phyloP scores from a whole-genome alignment of 805 yeast genomes.

The Spathaspora girioi region DNA sequence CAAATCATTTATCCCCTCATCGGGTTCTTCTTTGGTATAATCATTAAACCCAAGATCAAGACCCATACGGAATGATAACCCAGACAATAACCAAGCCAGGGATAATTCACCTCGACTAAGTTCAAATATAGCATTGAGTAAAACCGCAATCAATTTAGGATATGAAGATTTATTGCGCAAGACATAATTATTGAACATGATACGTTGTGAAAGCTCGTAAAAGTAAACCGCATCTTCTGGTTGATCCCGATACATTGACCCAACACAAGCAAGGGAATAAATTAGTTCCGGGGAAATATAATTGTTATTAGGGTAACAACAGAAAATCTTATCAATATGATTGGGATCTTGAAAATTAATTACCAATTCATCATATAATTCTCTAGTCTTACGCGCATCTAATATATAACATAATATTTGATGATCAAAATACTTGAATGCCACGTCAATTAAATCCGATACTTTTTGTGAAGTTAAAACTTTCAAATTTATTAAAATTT shows the following conservation, averaged over 20 bases:
- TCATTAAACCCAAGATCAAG: conserved; percentile 4
- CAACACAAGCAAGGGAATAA: conserved; percentile 1
- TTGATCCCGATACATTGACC: background rate
- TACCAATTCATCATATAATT: background rate
- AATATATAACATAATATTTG: conserved; percentile 1
- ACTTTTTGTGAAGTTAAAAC: conserved; percentile 2
- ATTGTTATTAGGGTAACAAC: conserved; percentile 1
- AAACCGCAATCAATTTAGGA: background rate
- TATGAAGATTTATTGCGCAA: conserved; percentile 1
- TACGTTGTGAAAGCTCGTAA: background rate
- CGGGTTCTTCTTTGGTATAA: background rate
- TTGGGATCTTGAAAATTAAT: background rate
- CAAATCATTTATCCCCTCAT: background rate
- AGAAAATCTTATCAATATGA: background rate
- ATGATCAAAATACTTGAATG: background rate
- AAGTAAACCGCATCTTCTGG: conserved; percentile 1
- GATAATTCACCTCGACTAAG: conserved; percentile 4
- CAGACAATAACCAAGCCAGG: conserved; percentile 3
- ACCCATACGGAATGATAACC: conserved; percentile 6
- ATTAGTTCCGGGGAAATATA: conserved; percentile 5
- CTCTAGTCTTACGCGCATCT: background rate
- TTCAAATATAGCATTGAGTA: conserved; percentile 1
- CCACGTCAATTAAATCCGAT: background rate
- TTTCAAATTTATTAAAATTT: background rate
- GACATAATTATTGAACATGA: background rate